Percentiles rank a stretch among this genome's conserved stretches.
Conservation (phyloP, 345 rosid species). For the Trapa bicornis region DNA sequence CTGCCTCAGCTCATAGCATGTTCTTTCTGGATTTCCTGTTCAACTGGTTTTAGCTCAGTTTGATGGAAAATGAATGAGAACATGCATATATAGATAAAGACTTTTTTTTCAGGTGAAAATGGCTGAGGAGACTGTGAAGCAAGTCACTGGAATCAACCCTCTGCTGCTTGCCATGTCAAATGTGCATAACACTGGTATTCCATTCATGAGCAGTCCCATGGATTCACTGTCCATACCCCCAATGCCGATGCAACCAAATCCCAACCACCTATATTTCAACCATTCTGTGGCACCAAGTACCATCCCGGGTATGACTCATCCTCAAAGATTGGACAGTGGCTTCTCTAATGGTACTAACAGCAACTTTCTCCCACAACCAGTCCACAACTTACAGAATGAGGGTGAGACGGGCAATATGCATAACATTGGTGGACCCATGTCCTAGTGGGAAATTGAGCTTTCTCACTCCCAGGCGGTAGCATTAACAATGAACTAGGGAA, state of each 20-base stretch:
- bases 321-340: constrained; percentile 19
- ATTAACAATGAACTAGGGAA: background rate
- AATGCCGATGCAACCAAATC: constrained; percentile 22
- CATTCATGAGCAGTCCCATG: constrained; percentile 22
- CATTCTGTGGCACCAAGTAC: constrained; percentile 17
- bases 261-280: constrained; percentile 28
- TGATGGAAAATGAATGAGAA: background rate
- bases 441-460: constrained; percentile 13
- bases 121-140: constrained; percentile 96
- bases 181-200: constrained; percentile 28
- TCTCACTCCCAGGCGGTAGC: constrained; percentile 9
- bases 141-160: constrained; percentile 77
- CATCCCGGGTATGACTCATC: constrained; percentile 18
- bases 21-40: background rate
- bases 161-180: constrained; percentile 44
- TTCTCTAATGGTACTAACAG: constrained; percentile 10
- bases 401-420: constrained; percentile 14
- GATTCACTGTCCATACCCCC: constrained; percentile 17
- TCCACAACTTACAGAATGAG: constrained; percentile 8
- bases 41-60: background rate
- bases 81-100: constrained; percentile 1
- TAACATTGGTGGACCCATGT: constrained; percentile 12
- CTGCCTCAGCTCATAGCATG: background rate
- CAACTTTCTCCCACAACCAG: constrained; percentile 10
- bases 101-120: constrained; percentile 62